Evolutionary conservation across 1,284 basidiomycete species (phyloP), one percentile per base, ranked within the genome.

Genomic region (Tausonia pullulans): DNA sequence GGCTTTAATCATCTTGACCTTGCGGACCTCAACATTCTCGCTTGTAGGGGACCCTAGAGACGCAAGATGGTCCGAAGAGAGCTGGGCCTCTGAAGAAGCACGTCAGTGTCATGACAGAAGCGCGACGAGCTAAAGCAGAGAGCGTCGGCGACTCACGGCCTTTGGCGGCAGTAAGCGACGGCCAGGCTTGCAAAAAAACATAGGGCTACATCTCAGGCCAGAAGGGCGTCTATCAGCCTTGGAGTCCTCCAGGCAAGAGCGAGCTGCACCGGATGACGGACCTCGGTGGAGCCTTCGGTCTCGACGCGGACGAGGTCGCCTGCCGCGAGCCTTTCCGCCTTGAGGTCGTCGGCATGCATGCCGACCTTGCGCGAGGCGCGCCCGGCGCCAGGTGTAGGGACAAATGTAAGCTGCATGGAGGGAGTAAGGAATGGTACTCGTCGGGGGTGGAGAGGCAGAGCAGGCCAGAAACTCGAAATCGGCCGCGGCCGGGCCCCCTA

Each of bases 261-360:
- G 39, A 39, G 57, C 46, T 5, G 53, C 14, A 45, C 44, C 14
- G 50, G 16, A 13, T 44, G 48, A 39, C 62, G 45, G 1, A 59
- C 60, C 6, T 56, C 55, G 48, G 44, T 45, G 2, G 59, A 63
- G n/a, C 13, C 53, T n/a, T 39, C 45, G 41, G 54, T 65, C n/a
- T 60, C 65, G 3, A 70, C 48, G 9, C 64, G 46, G 41, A 73
- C 70, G 73, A 75, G 76, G 54, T 76, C 73, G 46, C 76, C 76
- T 1, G 76, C 75, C 4, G 69, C 63, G 41, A 77, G 69, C 65
- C 72, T 73, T 43, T 72, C 67, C 8, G 71, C 65, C 14, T 72
- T 65, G 27, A 77, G 68, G 1, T 71, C 60, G 43, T 73, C 72
- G 1, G 74, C 55, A 40, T 61, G 45, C 13, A 61, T 43, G 10